phyloP scores from a whole-genome alignment of 176 grass and related monocot genomes.

The Eragrostis nindensis region DNA sequence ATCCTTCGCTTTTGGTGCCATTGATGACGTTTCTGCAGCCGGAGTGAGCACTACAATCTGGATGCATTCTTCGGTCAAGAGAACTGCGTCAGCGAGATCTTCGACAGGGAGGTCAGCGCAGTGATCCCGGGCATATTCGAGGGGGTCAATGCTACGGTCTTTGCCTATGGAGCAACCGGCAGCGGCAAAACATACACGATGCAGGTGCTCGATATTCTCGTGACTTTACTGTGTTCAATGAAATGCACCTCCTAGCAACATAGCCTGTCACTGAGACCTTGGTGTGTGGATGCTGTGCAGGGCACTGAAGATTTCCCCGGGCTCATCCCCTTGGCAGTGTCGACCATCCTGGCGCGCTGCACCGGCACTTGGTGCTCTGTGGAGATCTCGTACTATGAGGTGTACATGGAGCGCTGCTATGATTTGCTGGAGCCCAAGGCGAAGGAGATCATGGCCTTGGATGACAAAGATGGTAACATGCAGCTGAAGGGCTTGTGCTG shows the following conservation, averaged over 20 bases:
- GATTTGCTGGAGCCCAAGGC: constrained; percentile 89
- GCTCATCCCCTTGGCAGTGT: constrained; percentile 70
- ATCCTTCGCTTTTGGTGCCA: background rate
- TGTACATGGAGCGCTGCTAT: constrained; percentile 93
- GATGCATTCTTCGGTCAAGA: constrained; percentile 80
- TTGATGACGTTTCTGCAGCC: constrained; percentile 45
- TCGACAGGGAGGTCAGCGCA: constrained; percentile 66
- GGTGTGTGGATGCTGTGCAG: constrained; percentile 27
- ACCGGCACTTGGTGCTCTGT: constrained; percentile 59
- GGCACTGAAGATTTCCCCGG: constrained; percentile 68
- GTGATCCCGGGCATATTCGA: constrained; percentile 74
- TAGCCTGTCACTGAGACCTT: background rate
- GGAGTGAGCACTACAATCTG: constrained; percentile 76
- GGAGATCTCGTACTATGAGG: constrained; percentile 84
- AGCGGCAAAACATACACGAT: constrained; percentile 97
- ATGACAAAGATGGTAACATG: constrained; percentile 79
- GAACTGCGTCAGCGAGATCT: constrained; percentile 51
- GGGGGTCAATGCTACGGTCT: constrained; percentile 67
- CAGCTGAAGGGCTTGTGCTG: constrained; percentile 85
- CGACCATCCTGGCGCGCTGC: constrained; percentile 56
- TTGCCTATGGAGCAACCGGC: constrained; percentile 83
- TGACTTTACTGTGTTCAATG: background rate
- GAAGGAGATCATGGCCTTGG: constrained; percentile 78
- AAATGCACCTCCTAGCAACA: constrained; percentile 26
- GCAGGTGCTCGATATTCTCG: constrained; percentile 49